Conservation (phyloP, 148 eudicot species). For the Chenopodium quinoa region DNA sequence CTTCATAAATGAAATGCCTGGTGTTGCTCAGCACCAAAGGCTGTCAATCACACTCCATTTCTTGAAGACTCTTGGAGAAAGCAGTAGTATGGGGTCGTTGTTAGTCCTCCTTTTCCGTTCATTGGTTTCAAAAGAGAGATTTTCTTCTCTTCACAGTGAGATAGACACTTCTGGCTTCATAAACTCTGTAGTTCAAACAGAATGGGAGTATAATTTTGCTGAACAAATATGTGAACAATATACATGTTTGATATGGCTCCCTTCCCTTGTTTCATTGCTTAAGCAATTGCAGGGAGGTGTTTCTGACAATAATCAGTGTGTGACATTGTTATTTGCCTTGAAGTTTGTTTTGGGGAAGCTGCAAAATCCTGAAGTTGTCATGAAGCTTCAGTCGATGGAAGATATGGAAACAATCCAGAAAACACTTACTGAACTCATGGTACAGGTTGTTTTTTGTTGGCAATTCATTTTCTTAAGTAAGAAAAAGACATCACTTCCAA, state of each 20-base stretch:
- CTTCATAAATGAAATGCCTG: constrained; percentile 63
- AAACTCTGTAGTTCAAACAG: constrained; percentile 32
- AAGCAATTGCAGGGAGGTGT: constrained; percentile 39
- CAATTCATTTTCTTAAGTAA: constrained; percentile 52
- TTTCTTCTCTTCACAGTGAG: constrained; percentile 26
- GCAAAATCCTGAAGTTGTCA: constrained; percentile 74
- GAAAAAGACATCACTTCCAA: constrained; percentile 42
- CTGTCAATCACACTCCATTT: constrained; percentile 60
- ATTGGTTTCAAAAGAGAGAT: constrained; percentile 45
- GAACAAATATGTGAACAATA: constrained; percentile 64
- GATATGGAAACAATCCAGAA: constrained; percentile 53
- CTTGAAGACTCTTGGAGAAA: constrained; percentile 76
- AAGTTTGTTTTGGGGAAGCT: constrained; percentile 61
- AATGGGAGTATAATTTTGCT: constrained; percentile 85
- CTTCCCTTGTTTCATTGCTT: constrained; percentile 65
- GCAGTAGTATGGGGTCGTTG: constrained; percentile 65
- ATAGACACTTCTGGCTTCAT: constrained; percentile 34
- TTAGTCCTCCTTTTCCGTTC: constrained; percentile 75
- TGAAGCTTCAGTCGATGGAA: constrained; percentile 67
- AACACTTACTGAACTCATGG: constrained; percentile 61
- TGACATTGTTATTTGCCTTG: constrained; percentile 53
- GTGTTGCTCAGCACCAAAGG: constrained; percentile 71
- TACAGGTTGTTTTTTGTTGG: constrained; percentile 60
- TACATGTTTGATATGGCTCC: constrained; percentile 83
- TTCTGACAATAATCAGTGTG: constrained; percentile 35